Evolutionary conservation across 805 yeast species (phyloP).

Genomic region (Jamesozyma rosinii): DNA sequence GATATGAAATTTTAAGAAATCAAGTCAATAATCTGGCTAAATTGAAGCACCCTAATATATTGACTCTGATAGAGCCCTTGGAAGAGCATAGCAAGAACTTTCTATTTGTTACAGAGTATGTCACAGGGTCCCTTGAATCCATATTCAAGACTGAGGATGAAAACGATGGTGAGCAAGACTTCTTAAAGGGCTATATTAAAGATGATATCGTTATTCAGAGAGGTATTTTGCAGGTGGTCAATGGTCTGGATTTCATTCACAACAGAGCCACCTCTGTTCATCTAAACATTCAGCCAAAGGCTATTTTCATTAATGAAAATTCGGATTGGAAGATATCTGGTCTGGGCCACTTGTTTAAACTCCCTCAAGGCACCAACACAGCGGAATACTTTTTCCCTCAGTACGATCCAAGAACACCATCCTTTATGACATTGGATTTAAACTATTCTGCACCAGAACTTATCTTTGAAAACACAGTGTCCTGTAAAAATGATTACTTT

Average conservation of each 20-base stretch:
- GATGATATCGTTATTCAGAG: constrained; percentile 71
- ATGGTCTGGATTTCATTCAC: constrained; percentile 77
- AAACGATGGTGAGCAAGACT: constrained; percentile 22
- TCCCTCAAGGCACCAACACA: constrained; percentile 43
- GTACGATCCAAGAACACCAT: constrained; percentile 66
- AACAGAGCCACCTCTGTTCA: constrained; percentile 66
- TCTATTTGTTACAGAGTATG: constrained; percentile 77
- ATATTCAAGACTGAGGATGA: constrained; percentile 28
- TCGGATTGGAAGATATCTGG: constrained; percentile 95
- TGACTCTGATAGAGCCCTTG: constrained; percentile 77
- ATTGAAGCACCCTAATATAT: constrained; percentile 80
- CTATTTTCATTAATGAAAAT: constrained; percentile 66
- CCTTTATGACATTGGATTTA: constrained; percentile 57
- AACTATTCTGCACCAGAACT: constrained; percentile 82
- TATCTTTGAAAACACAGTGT: constrained; percentile 52
- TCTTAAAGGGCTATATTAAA: constrained; percentile 37
- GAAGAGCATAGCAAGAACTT: constrained; percentile 77
- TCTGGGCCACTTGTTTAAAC: constrained; percentile 40
- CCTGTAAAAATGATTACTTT: constrained; percentile 70
- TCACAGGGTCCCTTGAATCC: constrained; percentile 46
- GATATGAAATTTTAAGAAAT: constrained; percentile 54
- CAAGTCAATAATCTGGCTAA: constrained; percentile 69
- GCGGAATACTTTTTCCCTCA: constrained; percentile 61
- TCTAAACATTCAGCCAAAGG: constrained; percentile 65
- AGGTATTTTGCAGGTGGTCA: constrained; percentile 70